Base-by-base conservation (phyloP, 768 basidiomycete genomes). In the Mycena olivaceomarginata region DNA sequence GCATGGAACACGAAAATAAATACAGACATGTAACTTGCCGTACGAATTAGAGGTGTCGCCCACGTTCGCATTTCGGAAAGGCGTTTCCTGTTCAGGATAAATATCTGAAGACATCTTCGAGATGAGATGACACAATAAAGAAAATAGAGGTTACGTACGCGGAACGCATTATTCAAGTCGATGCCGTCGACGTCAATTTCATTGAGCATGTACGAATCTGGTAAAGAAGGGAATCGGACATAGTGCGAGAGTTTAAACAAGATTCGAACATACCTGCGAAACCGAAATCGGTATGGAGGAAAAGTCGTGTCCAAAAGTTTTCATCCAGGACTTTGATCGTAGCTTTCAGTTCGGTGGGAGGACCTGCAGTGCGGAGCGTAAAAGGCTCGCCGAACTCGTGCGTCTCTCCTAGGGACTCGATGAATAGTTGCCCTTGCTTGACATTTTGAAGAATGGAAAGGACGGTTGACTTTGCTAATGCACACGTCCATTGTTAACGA, bases 181-280 rank as follows among this genome's bases (percentile, higher is more conserved):
- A 88, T 82, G 71, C 69, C 81, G 77, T 80, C 82, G 7, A 88
- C 87, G 67, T 88, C 85, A 40, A 88, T 85, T 63, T 88, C 84
- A 56, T 86, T 85, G 48, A 88, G 78, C 87, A 88, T 88, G 78
- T 85, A 88, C 2, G 86, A 84, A 81, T 88, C 87, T 80, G 82
- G 84, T 37, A 11, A 53, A 22, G 51, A 46, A 4, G 46, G n/a
- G 72, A 4, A n/a, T 46, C 40, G 76, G 31, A 20, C 37, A 53
- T 22, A 67, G 41, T 31, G 10, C 8, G 11, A 31, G 37, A 74
- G 56, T 25, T 16, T 46, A 22, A 60, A 75, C 66, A 8, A 37
- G 59, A 31, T 31, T 31, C 31, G 1, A 25, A 81, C 86, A 48
- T 77, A 88, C 88, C 77, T 25, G 80, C 77, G 62, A 80, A 79